A percentile compares a stretch with the other conserved stretches of the same genome.
These are phyloP conservation scores for Salix koriyanagi DNA, from an alignment of 345 rosid species.

Conservation along the genomic window DNA sequence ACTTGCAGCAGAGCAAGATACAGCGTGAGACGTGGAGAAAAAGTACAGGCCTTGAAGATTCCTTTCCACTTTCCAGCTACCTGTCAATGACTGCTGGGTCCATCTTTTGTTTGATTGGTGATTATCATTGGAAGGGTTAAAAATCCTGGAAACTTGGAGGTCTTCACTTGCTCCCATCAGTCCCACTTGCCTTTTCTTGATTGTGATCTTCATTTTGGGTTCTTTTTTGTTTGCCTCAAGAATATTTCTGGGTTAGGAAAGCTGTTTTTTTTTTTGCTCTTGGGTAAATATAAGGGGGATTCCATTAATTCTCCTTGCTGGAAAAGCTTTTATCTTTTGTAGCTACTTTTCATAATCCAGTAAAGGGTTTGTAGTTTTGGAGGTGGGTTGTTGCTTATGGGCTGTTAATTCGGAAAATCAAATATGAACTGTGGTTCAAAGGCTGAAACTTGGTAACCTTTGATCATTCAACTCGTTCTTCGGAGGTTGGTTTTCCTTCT, in stretches of 20 bases:
- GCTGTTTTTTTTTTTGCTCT: constrained; percentile 16
- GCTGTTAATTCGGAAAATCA: background rate
- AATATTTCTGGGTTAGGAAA: constrained; percentile 14
- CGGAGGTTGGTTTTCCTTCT: background rate
- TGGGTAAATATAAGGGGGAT: background rate
- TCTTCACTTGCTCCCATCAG: constrained; percentile 6
- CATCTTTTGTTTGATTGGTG: constrained; percentile 16
- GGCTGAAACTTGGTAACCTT: background rate
- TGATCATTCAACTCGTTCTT: background rate
- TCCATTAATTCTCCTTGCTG: background rate
- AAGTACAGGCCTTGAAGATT: constrained; percentile 7
- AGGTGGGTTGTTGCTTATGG: constrained; percentile 1
- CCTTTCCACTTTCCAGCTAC: constrained; percentile 18
- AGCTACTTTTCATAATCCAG: constrained; percentile 5
- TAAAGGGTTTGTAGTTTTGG: constrained; percentile 8
- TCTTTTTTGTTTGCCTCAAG: constrained; percentile 24
- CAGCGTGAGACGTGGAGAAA: constrained; percentile 1
- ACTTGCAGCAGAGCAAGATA: background rate
- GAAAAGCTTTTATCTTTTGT: background rate
- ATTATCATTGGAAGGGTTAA: background rate
- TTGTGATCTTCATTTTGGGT: constrained; percentile 13
- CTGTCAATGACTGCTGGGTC: constrained; percentile 4
- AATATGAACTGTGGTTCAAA: constrained; percentile 1
- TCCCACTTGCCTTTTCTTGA: constrained; percentile 10
- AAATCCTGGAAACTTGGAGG: constrained; percentile 10